Percentiles rank a stretch among this genome's conserved stretches.
phyloP scores from a whole-genome alignment of 352 stramenopile genomes.

The Pythium phragmiticola region DNA sequence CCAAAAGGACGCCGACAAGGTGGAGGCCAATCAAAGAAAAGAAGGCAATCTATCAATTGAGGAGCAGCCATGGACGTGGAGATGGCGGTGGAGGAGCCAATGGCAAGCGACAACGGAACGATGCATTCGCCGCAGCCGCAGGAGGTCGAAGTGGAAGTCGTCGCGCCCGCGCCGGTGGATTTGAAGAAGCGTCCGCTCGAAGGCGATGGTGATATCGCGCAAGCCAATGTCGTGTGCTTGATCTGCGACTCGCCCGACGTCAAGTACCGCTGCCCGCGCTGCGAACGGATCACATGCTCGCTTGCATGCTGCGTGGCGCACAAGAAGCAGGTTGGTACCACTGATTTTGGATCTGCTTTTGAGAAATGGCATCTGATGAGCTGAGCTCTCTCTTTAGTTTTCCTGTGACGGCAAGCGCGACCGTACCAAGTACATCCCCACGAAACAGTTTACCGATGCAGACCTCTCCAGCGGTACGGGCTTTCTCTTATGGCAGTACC shows the following conservation, averaged over 20 bases:
- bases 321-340: slow-evolving; percentile 66
- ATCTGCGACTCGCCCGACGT: slow-evolving; percentile 48
- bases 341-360: neutral
- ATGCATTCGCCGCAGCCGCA: neutral
- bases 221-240: slow-evolving; percentile 33
- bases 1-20: slow-evolving; percentile 25
- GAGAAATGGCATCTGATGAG: neutral
- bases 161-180: neutral
- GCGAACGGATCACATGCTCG: slow-evolving; percentile 82
- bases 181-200: slow-evolving; percentile 39
- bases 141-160: slow-evolving; percentile 1
- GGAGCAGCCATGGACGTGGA: neutral
- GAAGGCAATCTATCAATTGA: neutral
- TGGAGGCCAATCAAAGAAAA: slow-evolving; percentile 25
- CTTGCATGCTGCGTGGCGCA: slow-evolving; percentile 73
- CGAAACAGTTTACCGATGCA: slow-evolving; percentile 74
- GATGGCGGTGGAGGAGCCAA: slow-evolving; percentile 7
- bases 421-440: slow-evolving; percentile 72
- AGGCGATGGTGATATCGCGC: slow-evolving; percentile 8
- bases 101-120: neutral
- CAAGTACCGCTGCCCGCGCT: slow-evolving; percentile 86
- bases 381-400: slow-evolving; percentile 36
- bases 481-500: neutral
- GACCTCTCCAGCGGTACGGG: slow-evolving; percentile 68
- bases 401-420: slow-evolving; percentile 81